These are phyloP conservation scores for Candida michaelii DNA, from an alignment of 805 yeast species.

Conservation along the genomic window DNA sequence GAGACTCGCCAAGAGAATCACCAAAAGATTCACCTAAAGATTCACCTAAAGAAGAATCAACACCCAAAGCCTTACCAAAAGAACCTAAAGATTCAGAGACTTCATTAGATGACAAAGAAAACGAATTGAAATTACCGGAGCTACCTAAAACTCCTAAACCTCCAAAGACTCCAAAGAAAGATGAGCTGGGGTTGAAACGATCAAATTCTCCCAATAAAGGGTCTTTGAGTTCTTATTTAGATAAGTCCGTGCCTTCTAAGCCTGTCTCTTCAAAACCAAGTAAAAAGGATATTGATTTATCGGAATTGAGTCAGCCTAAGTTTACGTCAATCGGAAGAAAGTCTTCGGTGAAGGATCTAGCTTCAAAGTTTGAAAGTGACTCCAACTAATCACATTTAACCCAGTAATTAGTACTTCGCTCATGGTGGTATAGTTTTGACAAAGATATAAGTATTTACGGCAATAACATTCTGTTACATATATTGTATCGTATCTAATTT, in stretches of 20 bases:
- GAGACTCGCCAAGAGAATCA: background rate
- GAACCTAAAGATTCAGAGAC: background rate
- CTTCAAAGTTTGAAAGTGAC: slow-evolving; percentile 24
- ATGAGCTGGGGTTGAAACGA: slow-evolving; percentile 26
- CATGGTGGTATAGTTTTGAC: too few relatives aligned
- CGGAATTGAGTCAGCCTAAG: slow-evolving; percentile 29
- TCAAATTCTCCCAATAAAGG: slow-evolving; percentile 42
- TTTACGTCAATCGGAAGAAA: slow-evolving; percentile 28
- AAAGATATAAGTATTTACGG: too few relatives aligned
- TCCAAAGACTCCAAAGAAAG: slow-evolving; percentile 16
- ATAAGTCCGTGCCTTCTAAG: slow-evolving; percentile 10
- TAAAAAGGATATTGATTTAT: slow-evolving; percentile 24
- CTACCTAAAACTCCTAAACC: slow-evolving; percentile 9
- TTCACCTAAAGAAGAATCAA: too few relatives aligned
- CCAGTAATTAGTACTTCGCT: too few relatives aligned
- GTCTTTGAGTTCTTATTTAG: slow-evolving; percentile 22
- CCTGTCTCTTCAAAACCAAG: slow-evolving; percentile 22
- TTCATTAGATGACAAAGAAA: background rate
- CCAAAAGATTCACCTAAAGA: slow-evolving; percentile 3
- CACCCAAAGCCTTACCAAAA: background rate
- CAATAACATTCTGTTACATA: too few relatives aligned
- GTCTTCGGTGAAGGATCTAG: slow-evolving; percentile 35
- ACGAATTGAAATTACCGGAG: slow-evolving; percentile 1
- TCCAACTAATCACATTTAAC: background rate
- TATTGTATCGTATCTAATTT: too few relatives aligned